Evolutionary conservation across 345 rosid species (phyloP).

Genomic region (Eucalyptus rudis): DNA sequence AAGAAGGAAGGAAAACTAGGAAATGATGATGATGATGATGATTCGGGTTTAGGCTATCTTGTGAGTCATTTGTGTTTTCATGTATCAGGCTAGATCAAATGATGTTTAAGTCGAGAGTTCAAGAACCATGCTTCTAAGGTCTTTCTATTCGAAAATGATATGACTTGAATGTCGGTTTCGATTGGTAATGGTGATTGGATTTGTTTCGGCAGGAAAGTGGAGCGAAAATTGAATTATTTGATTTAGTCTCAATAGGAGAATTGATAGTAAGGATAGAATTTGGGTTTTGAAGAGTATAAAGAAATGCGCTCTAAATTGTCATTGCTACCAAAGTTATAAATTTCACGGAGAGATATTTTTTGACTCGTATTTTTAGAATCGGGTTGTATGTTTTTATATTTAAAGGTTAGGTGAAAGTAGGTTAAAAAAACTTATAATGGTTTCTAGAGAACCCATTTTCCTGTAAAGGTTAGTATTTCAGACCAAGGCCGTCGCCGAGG

Average conservation of each 20-base stretch:
- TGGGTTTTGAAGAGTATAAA: background rate
- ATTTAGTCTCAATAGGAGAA: background rate
- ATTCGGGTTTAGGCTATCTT: background rate
- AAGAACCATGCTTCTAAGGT: background rate
- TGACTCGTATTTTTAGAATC: rapidly evolving
- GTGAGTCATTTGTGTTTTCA: background rate
- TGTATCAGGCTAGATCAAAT: background rate
- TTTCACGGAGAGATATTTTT: background rate
- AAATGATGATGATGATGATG: background rate
- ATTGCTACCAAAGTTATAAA: background rate
- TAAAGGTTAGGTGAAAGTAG: background rate
- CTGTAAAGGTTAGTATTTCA: rapidly evolving
- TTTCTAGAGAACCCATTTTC: background rate
- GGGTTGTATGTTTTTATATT: background rate
- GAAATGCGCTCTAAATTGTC: background rate
- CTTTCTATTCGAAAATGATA: background rate
- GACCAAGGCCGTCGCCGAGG: background rate
- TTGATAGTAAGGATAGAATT: background rate
- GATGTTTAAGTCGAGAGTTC: background rate
- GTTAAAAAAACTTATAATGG: background rate
- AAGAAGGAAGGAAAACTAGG: background rate
- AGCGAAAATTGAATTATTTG: background rate
- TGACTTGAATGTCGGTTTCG: background rate
- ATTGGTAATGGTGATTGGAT: background rate
- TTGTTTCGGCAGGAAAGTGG: background rate